phyloP scores from a whole-genome alignment of 2,329 filamentous ascomycete genomes.

The Phoma herbarum region DNA sequence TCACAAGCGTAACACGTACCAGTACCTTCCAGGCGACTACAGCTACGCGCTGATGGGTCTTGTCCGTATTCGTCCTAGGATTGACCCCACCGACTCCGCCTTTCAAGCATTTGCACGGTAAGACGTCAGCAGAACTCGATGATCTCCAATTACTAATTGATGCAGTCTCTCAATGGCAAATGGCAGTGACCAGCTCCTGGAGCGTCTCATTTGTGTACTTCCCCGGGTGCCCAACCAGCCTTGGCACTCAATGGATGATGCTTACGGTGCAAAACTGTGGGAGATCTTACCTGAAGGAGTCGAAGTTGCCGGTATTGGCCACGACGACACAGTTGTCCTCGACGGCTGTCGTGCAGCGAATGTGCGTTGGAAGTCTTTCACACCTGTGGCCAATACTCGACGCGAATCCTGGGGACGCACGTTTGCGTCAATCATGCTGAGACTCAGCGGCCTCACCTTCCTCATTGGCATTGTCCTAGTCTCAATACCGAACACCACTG shows the following conservation, averaged over 20 bases:
- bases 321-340: conserved; percentile 56
- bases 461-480: conserved; percentile 27
- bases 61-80: conserved; percentile 51
- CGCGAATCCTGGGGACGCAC: conserved; percentile 40
- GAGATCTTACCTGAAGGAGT: conserved; percentile 54
- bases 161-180: conserved; percentile 56
- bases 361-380: conserved; percentile 56
- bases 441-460: conserved; percentile 31
- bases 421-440: conserved; percentile 31
- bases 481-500: background rate
- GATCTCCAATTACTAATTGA: background rate
- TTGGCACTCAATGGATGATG: conserved; percentile 56
- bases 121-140: background rate
- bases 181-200: conserved; percentile 56
- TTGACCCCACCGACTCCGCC: conserved; percentile 52
- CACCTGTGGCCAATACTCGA: conserved; percentile 42
- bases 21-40: conserved; percentile 53
- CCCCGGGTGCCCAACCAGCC: conserved; percentile 45
- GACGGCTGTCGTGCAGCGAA: conserved; percentile 54
- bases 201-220: conserved; percentile 56
- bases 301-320: conserved; percentile 53
- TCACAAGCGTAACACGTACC: conserved; percentile 48
- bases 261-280: conserved; percentile 55
- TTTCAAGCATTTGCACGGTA: conserved; percentile 59
- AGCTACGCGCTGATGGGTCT: conserved; percentile 60